A percentile compares a stretch with the other conserved stretches of the same genome.
Evolutionary conservation across 1,139 yeast genomes (phyloP).

Genomic region (Nakaseomyces kungkrabaensis): DNA sequence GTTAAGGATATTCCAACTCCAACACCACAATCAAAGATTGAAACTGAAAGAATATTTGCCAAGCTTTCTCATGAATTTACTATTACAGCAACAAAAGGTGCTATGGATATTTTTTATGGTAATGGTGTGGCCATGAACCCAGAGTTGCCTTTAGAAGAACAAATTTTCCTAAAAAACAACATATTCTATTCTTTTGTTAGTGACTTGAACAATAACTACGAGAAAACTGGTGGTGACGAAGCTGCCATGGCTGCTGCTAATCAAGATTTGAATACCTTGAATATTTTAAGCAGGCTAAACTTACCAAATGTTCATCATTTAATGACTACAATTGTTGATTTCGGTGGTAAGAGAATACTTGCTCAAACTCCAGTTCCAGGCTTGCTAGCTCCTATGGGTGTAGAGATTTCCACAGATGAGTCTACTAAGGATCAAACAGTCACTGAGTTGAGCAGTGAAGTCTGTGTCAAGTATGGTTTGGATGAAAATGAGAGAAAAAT

Average conservation of each 20-base stretch:
- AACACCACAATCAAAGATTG: constrained; percentile 54
- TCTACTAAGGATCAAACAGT: constrained; percentile 28
- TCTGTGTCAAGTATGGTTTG: constrained; percentile 50
- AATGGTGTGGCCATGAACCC: constrained; percentile 76
- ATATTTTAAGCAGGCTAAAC: constrained; percentile 58
- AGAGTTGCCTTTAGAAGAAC: constrained; percentile 47
- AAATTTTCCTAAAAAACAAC: constrained; percentile 68
- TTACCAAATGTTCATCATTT: constrained; percentile 56
- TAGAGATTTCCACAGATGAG: constrained; percentile 26
- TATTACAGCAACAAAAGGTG: constrained; percentile 67
- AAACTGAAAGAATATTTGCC: constrained; percentile 66
- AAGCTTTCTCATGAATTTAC: constrained; percentile 74
- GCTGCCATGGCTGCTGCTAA: constrained; percentile 77
- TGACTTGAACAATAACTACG: constrained; percentile 64
- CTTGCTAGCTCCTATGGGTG: constrained; percentile 43
- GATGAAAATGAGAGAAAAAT: constrained; percentile 45
- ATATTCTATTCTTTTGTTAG: constrained; percentile 77
- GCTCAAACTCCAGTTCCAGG: constrained; percentile 99
- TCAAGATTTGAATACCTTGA: constrained; percentile 71
- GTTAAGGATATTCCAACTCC: constrained; percentile 58
- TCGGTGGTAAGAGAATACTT: constrained; percentile 74
- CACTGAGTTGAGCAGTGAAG: constrained; percentile 25
- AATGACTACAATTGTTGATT: constrained; percentile 78
- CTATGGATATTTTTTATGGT: constrained; percentile 64
- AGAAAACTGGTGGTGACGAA: constrained; percentile 63